phyloP scores from a whole-genome alignment of 306 rosid species.

The Cucurbita argyrosperma region DNA sequence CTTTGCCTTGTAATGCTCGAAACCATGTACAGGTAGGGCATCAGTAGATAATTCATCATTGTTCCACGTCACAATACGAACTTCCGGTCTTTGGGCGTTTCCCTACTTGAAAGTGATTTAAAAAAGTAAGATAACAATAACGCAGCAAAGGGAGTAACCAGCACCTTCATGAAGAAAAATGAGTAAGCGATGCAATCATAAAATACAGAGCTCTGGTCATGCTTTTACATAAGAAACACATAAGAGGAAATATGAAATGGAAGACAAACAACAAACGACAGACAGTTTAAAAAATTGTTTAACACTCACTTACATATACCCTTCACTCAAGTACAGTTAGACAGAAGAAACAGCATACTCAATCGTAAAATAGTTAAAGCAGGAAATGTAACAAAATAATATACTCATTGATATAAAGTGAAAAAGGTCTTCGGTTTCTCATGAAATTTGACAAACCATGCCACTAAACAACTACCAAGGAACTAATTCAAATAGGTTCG shows the following conservation, averaged over 20 bases:
- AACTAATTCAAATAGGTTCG: neutral
- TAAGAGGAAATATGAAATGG: no score
- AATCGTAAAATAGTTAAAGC: neutral
- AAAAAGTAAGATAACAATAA: conserved; percentile 10
- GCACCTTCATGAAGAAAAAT: conserved; percentile 1
- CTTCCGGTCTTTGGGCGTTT: conserved; percentile 92
- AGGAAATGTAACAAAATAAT: neutral
- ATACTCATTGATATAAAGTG: neutral
- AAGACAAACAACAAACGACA: neutral
- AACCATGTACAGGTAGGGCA: conserved; percentile 88
- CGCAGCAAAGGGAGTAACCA: neutral
- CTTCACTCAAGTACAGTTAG: neutral
- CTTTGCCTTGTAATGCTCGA: conserved; percentile 94
- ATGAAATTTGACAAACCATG: neutral
- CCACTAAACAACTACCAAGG: neutral
- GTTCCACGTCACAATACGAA: conserved; percentile 75
- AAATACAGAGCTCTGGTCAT: neutral
- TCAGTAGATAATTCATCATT: conserved; percentile 93
- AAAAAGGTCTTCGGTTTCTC: neutral
- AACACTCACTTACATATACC: neutral
- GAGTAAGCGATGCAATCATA: neutral
- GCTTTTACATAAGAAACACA: neutral
- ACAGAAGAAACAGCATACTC: neutral
- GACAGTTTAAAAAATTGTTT: neutral
- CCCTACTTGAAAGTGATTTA: conserved; percentile 52